Conservation (phyloP, 441 rosid genomes). For the Populus trichocarpa region DNA sequence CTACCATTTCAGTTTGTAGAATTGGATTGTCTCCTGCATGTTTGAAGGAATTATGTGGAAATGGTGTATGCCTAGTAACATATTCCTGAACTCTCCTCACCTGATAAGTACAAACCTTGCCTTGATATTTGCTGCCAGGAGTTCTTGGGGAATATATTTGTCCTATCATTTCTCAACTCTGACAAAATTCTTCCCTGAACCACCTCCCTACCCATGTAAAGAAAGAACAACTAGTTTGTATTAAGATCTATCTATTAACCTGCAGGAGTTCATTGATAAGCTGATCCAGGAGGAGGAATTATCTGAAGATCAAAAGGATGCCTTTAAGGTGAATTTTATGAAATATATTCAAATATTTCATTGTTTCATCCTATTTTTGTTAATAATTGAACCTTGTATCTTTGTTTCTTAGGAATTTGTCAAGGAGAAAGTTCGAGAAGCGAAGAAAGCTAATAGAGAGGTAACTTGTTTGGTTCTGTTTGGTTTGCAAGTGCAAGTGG, state of each 20-base stretch:
- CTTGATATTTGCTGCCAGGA: neutral
- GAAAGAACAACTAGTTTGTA: neutral
- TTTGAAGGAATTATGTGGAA: neutral
- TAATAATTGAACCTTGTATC: slow-evolving; percentile 3
- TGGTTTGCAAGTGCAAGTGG: neutral
- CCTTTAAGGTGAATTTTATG: slow-evolving; percentile 55
- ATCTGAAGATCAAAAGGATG: slow-evolving; percentile 75
- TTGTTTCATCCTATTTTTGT: neutral
- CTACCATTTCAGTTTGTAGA: neutral
- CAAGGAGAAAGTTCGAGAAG: slow-evolving; percentile 79
- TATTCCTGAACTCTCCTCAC: too few species aligned
- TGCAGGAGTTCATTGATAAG: slow-evolving; percentile 69
- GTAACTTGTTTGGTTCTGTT: slow-evolving; percentile 27
- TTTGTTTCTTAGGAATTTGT: slow-evolving; percentile 55
- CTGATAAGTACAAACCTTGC: neutral
- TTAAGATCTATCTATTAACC: slow-evolving; percentile 17
- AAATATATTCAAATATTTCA: neutral
- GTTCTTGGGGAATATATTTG: neutral
- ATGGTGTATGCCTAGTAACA: neutral
- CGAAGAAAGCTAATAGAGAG: slow-evolving; percentile 82
- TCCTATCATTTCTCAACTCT: neutral
- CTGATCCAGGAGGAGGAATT: slow-evolving; percentile 58
- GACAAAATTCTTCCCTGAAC: neutral
- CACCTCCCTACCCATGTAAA: neutral
- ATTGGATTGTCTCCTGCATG: neutral